A percentile compares a stretch with the other conserved stretches of the same genome.
Evolutionary conservation across 768 basidiomycete genomes (phyloP).

Genomic region (Steccherinum ochraceum): DNA sequence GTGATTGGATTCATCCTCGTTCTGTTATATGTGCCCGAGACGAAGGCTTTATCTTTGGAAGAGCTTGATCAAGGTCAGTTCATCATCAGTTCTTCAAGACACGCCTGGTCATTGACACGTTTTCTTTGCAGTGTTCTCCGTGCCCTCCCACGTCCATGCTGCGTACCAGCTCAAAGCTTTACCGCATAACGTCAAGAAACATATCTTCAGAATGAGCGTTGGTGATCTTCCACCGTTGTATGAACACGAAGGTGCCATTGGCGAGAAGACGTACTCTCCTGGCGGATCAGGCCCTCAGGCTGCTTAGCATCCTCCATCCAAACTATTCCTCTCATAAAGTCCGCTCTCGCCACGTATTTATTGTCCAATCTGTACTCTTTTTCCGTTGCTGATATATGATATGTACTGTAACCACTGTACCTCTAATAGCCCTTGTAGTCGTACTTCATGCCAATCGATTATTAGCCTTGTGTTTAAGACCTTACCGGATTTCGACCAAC

Average conservation of each 20-base stretch:
- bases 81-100: neutral
- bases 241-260: slow-evolving; percentile 30
- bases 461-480: too few relatives aligned
- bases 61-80: slow-evolving; percentile 47
- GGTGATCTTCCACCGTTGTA: slow-evolving; percentile 38
- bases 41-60: slow-evolving; percentile 58
- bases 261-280: slow-evolving; percentile 26
- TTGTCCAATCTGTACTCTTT: too few relatives aligned
- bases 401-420: too few relatives aligned
- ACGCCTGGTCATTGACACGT: neutral
- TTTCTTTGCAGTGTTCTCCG: slow-evolving; percentile 25
- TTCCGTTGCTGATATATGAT: too few relatives aligned
- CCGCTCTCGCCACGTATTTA: too few relatives aligned
- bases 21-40: slow-evolving; percentile 61
- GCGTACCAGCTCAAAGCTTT: slow-evolving; percentile 49
- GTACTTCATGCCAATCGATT: too few relatives aligned
- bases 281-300: slow-evolving; percentile 19
- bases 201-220: slow-evolving; percentile 36
- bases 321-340: too few relatives aligned
- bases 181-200: slow-evolving; percentile 44
- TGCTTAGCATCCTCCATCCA: too few relatives aligned
- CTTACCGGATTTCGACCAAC: too few relatives aligned
- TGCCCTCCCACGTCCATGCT: slow-evolving; percentile 47
- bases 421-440: too few relatives aligned
- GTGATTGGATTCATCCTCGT: slow-evolving; percentile 50